Evolutionary conservation across 768 basidiomycete species (phyloP).

Genomic region (Hirschioporus abietinus): DNA sequence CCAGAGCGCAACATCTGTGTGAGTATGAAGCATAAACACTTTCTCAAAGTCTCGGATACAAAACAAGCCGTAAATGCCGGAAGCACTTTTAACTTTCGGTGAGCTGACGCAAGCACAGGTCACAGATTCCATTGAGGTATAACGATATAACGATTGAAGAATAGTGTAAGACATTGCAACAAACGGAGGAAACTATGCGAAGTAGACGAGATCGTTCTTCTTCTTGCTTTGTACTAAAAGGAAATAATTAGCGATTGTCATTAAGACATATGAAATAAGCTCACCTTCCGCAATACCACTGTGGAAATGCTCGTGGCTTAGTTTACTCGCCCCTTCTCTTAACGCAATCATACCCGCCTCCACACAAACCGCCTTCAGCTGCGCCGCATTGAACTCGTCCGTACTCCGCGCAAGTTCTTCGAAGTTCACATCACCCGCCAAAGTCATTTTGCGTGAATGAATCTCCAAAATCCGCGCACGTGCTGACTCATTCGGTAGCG

Average conservation of each 20-base stretch:
- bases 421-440: slow-evolving; percentile 85
- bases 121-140: neutral
- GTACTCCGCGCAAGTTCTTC: slow-evolving; percentile 95
- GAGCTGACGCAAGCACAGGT: too few species aligned
- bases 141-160: neutral
- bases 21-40: too few species aligned
- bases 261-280: slow-evolving; percentile 17
- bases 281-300: slow-evolving; percentile 84
- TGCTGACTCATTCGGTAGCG: slow-evolving; percentile 93
- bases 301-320: slow-evolving; percentile 94
- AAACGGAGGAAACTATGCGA: slow-evolving; percentile 49
- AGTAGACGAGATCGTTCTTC: slow-evolving; percentile 97
- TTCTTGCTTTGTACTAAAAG: slow-evolving; percentile 94
- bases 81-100: too few species aligned
- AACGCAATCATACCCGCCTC: slow-evolving; percentile 99
- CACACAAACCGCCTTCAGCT: slow-evolving; percentile 96
- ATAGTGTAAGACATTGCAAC: neutral
- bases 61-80: too few species aligned
- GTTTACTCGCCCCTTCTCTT: slow-evolving; percentile 82
- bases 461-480: slow-evolving; percentile 95
- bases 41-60: too few species aligned
- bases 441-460: slow-evolving; percentile 94
- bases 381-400: slow-evolving; percentile 98
- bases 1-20: too few species aligned
- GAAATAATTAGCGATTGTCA: slow-evolving; percentile 14